These are phyloP conservation scores for Cercophora samala DNA, from an alignment of 495 filamentous ascomycete species.

Conservation along the genomic window DNA sequence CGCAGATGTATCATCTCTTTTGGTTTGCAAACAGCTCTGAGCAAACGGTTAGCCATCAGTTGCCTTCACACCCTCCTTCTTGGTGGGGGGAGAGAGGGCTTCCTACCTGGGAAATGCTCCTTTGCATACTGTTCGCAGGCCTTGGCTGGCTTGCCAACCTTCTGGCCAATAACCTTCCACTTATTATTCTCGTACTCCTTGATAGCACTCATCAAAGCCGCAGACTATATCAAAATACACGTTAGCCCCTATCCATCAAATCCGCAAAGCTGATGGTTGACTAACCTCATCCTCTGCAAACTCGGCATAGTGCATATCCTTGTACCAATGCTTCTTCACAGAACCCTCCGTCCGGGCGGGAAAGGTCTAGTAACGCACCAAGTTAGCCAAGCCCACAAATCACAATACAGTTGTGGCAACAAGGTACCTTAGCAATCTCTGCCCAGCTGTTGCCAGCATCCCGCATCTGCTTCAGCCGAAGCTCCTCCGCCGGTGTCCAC, in stretches of 20 bases:
- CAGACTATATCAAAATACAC: conserved; percentile 53
- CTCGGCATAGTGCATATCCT: conserved; percentile 99
- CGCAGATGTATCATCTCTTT: not conserved
- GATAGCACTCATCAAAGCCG: conserved; percentile 85
- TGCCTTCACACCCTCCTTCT: not conserved
- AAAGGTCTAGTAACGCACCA: conserved; percentile 61
- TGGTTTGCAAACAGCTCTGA: conserved; percentile 24
- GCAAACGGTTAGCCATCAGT: not conserved
- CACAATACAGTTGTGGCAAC: not conserved
- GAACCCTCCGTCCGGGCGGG: conserved; percentile 91
- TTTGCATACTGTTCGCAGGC: conserved; percentile 98
- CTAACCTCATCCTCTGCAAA: conserved; percentile 96
- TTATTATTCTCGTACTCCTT: conserved; percentile 98
- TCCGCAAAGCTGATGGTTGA: conserved; percentile 23
- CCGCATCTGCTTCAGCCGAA: conserved; percentile 85
- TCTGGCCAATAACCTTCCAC: conserved; percentile 94
- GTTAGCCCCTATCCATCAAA: not conserved
- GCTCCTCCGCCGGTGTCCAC: conserved; percentile 94
- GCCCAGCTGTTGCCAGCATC: conserved; percentile 93
- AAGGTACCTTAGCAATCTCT: conserved; percentile 86
- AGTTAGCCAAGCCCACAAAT: not conserved
- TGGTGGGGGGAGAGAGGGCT: no score
- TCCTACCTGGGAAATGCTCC: conserved; percentile 71
- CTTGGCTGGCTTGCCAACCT: conserved; percentile 98
- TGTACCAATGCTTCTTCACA: conserved; percentile 99